Evolutionary conservation across 2,329 filamentous ascomycete genomes (phyloP).

Genomic region (Nannizziopsis barbatae): DNA sequence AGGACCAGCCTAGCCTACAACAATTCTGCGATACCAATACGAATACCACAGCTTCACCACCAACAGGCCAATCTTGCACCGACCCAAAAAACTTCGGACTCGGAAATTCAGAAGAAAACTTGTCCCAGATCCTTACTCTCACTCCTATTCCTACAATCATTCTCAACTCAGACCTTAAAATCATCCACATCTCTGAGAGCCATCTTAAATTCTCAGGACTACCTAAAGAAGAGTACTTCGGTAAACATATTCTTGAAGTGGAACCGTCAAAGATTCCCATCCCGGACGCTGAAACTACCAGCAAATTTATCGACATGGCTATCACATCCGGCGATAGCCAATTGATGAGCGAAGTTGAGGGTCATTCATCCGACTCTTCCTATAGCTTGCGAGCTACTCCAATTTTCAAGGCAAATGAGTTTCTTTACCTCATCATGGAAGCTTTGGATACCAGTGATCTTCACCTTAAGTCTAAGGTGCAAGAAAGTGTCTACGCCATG

Average conservation of each 20-base stretch:
- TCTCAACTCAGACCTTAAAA: slow-evolving; percentile 27
- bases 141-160: slow-evolving; percentile 32
- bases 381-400: slow-evolving; percentile 28
- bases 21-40: not conserved
- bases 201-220: slow-evolving; percentile 28
- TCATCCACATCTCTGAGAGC: slow-evolving; percentile 37
- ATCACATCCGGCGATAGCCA: slow-evolving; percentile 28
- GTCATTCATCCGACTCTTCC: not conserved
- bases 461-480: slow-evolving; percentile 18
- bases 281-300: slow-evolving; percentile 28
- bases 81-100: not conserved
- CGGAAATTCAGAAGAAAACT: not conserved
- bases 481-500: slow-evolving; percentile 38
- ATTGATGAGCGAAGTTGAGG: slow-evolving; percentile 25
- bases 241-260: slow-evolving; percentile 32
- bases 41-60: not conserved
- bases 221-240: slow-evolving; percentile 28
- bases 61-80: not conserved
- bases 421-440: slow-evolving; percentile 37
- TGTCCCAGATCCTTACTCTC: slow-evolving; percentile 20
- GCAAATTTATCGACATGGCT: slow-evolving; percentile 30
- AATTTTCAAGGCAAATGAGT: slow-evolving; percentile 30
- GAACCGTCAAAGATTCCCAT: slow-evolving; percentile 26
- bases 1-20: not conserved
- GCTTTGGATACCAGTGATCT: slow-evolving; percentile 30